A percentile compares a stretch with the other conserved stretches of the same genome.
phyloP scores from a whole-genome alignment of 2,329 filamentous ascomycete species.

The Beauveria sp. region DNA sequence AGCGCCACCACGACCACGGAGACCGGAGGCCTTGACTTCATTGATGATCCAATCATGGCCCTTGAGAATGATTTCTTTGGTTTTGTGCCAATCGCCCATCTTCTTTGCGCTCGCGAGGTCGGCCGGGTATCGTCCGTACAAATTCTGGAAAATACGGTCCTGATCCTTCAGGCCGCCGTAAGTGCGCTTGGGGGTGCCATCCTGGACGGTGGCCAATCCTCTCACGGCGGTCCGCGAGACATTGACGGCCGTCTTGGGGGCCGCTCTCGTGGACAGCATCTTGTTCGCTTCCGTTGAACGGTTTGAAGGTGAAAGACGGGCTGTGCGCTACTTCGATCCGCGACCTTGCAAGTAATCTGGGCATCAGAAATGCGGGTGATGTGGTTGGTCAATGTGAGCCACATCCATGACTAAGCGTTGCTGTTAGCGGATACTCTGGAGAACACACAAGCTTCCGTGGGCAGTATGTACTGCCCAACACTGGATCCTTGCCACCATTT shows the following conservation, averaged over 20 bases:
- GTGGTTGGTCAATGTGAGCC: constrained; percentile 35
- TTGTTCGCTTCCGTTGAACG: constrained; percentile 25
- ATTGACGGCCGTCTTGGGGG: constrained; percentile 30
- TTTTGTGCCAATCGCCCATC: constrained; percentile 99
- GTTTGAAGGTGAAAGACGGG: constrained; percentile 21
- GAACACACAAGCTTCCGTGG: neutral
- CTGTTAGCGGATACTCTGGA: constrained; percentile 24
- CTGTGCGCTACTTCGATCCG: constrained; percentile 30
- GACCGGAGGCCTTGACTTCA: constrained; percentile 92
- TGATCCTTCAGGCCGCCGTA: constrained; percentile 90
- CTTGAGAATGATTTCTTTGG: constrained; percentile 95
- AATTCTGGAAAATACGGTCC: constrained; percentile 98
- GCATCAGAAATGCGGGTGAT: constrained; percentile 28
- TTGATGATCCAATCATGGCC: constrained; percentile 98
- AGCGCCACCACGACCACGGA: constrained; percentile 92
- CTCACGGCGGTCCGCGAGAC: constrained; percentile 45
- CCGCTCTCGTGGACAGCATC: constrained; percentile 39
- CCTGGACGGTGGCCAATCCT: constrained; percentile 74
- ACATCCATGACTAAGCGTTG: constrained; percentile 21
- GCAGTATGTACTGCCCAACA: neutral
- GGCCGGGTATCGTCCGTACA: constrained; percentile 86
- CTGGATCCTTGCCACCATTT: neutral
- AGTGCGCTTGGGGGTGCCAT: constrained; percentile 59
- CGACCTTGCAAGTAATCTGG: constrained; percentile 22
- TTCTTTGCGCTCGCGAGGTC: constrained; percentile 93